Conservation (phyloP, 495 filamentous ascomycete species). For the Aspergillus conjunctus region DNA sequence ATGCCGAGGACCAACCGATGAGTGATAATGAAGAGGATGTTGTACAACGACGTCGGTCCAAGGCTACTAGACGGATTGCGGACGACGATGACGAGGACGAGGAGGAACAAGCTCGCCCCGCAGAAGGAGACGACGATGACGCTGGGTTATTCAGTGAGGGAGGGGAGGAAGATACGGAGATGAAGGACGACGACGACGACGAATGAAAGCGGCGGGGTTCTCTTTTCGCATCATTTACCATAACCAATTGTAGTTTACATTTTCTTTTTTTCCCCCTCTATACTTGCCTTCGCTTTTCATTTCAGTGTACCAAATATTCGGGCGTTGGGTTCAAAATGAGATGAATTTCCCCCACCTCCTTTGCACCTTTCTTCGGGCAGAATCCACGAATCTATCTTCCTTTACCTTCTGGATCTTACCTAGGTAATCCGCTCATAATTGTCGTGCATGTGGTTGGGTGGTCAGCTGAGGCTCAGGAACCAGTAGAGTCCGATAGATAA, state of each 20-base stretch:
- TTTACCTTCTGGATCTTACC: no score
- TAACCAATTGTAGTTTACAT: slow-evolving; percentile 11
- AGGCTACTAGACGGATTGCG: slow-evolving; percentile 41
- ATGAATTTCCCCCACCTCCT: background rate
- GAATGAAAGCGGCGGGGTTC: background rate
- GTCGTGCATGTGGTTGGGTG: background rate
- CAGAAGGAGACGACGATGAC: slow-evolving; percentile 22
- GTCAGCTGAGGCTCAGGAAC: background rate
- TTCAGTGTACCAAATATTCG: slow-evolving; percentile 2
- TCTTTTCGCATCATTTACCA: background rate
- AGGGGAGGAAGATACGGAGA: slow-evolving; percentile 28
- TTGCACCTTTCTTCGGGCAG: background rate
- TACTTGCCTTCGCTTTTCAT: background rate
- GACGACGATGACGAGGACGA: slow-evolving; percentile 52
- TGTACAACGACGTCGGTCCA: slow-evolving; percentile 41
- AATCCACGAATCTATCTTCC: no score
- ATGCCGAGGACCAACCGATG: slow-evolving; percentile 26
- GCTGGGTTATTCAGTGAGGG: slow-evolving; percentile 27
- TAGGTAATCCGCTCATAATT: no score
- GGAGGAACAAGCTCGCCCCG: slow-evolving; percentile 23
- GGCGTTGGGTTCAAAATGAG: slow-evolving; percentile 6
- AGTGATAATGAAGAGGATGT: slow-evolving; percentile 38
- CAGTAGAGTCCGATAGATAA: slow-evolving; percentile 4
- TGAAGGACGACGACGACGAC: slow-evolving; percentile 27
- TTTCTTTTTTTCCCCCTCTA: background rate